A percentile compares a stretch with the other conserved stretches of the same genome.
These are phyloP conservation scores for Stenogyne calaminthoides DNA, from an alignment of 305 asterid species.

Conservation along the genomic window DNA sequence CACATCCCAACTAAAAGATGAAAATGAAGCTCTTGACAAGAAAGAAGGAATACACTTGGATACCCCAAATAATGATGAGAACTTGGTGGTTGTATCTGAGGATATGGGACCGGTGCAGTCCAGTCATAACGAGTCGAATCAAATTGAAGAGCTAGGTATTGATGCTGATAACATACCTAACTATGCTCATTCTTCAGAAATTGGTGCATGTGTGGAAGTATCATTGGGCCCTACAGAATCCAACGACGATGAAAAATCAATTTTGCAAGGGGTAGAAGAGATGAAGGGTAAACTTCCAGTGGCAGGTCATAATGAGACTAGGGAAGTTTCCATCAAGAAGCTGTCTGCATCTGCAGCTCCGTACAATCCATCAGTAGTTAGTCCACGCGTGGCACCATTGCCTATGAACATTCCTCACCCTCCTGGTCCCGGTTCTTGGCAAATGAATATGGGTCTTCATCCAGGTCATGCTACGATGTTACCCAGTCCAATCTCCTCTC, in stretches of 20 bases:
- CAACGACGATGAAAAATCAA: conserved; percentile 39
- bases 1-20: conserved; percentile 43
- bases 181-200: conserved; percentile 42
- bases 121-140: conserved; percentile 38
- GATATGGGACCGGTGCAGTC: conserved; percentile 36
- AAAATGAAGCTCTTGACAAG: conserved; percentile 36
- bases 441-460: conserved; percentile 86
- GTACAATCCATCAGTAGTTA: conserved; percentile 74
- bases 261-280: conserved; percentile 52
- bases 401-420: conserved; percentile 65
- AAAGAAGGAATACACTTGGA: conserved; percentile 46
- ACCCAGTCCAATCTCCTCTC: conserved; percentile 76
- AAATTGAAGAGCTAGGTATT: conserved; percentile 39
- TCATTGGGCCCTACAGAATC: conserved; percentile 35
- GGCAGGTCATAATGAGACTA: conserved; percentile 48
- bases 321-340: conserved; percentile 68
- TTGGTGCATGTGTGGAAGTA: conserved; percentile 42
- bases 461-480: conserved; percentile 75
- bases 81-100: conserved; percentile 38
- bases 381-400: conserved; percentile 65
- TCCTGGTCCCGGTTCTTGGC: conserved; percentile 84
- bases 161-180: conserved; percentile 31
- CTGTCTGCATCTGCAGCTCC: conserved; percentile 98
- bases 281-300: conserved; percentile 44
- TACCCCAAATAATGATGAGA: conserved; percentile 37